phyloP scores from a whole-genome alignment of 768 basidiomycete species.

The Calocybe indica region DNA sequence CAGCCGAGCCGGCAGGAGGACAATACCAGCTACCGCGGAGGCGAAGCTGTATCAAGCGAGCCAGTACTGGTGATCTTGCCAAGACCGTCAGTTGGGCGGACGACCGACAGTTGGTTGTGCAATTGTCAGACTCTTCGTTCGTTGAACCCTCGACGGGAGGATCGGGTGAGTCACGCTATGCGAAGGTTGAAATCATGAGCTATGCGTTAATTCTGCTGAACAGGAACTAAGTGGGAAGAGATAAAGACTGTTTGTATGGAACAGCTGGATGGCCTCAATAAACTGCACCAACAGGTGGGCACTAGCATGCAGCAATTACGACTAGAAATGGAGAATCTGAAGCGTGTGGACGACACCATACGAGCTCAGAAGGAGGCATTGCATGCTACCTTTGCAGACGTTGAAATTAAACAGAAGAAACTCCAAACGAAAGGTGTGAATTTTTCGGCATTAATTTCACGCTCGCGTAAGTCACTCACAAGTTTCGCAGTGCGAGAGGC shows the following conservation, averaged over 20 bases:
- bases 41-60: slow-evolving; percentile 62
- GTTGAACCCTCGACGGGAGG: slow-evolving; percentile 33
- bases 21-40: slow-evolving; percentile 35
- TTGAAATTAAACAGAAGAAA: slow-evolving; percentile 34
- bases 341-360: slow-evolving; percentile 37
- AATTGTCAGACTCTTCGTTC: slow-evolving; percentile 42
- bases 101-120: slow-evolving; percentile 52
- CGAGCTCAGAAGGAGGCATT: slow-evolving; percentile 30
- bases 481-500: slow-evolving; percentile 33
- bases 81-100: slow-evolving; percentile 79
- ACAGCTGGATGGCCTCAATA: slow-evolving; percentile 55
- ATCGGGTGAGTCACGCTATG: slow-evolving; percentile 21
- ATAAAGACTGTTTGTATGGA: slow-evolving; percentile 52
- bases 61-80: slow-evolving; percentile 45
- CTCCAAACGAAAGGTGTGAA: slow-evolving; percentile 39
- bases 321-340: slow-evolving; percentile 37
- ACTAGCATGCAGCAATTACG: slow-evolving; percentile 36
- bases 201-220: slow-evolving; percentile 3
- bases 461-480: not conserved
- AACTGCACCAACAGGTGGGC: slow-evolving; percentile 48
- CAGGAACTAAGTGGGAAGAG: slow-evolving; percentile 57
- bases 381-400: slow-evolving; percentile 32
- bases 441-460: not conserved
- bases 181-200: not conserved
- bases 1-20: slow-evolving; percentile 2